Conservation (phyloP, 805 yeast genomes). For the Komagataella ulmi region DNA sequence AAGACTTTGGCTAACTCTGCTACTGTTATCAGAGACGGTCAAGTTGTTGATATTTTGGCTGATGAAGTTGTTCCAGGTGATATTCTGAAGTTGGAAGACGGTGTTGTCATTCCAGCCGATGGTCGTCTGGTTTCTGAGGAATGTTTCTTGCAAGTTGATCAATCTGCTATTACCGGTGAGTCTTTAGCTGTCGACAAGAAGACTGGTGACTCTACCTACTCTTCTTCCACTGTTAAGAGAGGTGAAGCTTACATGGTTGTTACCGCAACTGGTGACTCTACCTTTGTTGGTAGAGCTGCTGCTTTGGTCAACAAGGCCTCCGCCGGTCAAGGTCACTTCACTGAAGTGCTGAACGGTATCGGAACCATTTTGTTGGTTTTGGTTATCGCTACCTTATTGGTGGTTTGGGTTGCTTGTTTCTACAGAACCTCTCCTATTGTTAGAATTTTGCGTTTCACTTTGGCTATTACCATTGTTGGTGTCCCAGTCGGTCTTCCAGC, state of each 20-base stretch:
- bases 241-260: conserved; percentile 93
- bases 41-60: conserved; percentile 61
- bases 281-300: conserved; percentile 96
- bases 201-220: conserved; percentile 76
- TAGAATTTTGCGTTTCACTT: conserved; percentile 77
- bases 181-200: conserved; percentile 90
- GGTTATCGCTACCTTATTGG: conserved; percentile 74
- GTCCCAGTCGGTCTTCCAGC: conserved; percentile 99
- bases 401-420: conserved; percentile 91
- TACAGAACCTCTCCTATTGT: conserved; percentile 85
- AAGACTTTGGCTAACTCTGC: conserved; percentile 91
- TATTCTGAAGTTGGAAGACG: conserved; percentile 83
- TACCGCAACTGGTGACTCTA: conserved; percentile 90
- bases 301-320: conserved; percentile 91
- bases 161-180: conserved; percentile 96
- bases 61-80: conserved; percentile 93
- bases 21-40: conserved; percentile 72
- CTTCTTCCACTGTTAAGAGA: conserved; percentile 89
- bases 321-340: conserved; percentile 90
- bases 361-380: conserved; percentile 85
- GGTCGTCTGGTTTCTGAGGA: conserved; percentile 83
- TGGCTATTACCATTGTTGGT: conserved; percentile 94
- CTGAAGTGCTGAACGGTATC: conserved; percentile 95
- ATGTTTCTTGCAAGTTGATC: conserved; percentile 82
- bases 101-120: conserved; percentile 87